Conservation (phyloP, 2,329 filamentous ascomycete genomes). For the Pyrenochaeta sp. region DNA sequence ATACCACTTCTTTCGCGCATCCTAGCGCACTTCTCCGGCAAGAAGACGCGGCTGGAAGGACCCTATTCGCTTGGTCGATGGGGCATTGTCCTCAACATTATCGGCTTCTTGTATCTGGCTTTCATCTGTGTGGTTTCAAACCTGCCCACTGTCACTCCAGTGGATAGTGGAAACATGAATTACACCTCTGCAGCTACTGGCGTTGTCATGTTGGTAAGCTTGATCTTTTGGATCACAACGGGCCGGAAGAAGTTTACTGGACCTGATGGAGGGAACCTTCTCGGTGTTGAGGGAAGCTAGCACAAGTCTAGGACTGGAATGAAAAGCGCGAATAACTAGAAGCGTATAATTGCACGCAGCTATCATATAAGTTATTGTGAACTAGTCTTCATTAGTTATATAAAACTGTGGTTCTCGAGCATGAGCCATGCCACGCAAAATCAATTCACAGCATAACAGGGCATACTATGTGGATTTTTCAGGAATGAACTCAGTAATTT, state of each 20-base stretch:
- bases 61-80: conserved; percentile 58
- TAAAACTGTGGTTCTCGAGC: too few relatives aligned
- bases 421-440: too few relatives aligned
- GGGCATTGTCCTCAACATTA: conserved; percentile 56
- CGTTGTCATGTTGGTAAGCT: conserved; percentile 60
- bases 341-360: too few relatives aligned
- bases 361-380: too few relatives aligned
- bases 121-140: conserved; percentile 67
- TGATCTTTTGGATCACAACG: conserved; percentile 62
- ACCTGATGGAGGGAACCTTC: conserved; percentile 46
- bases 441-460: neutral
- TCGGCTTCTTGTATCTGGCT: conserved; percentile 62
- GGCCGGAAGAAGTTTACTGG: conserved; percentile 61
- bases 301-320: neutral
- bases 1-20: conserved; percentile 63
- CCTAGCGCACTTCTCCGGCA: conserved; percentile 55
- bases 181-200: conserved; percentile 66
- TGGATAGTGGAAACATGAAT: conserved; percentile 66
- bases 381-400: too few relatives aligned
- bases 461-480: neutral
- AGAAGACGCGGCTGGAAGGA: conserved; percentile 54
- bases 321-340: too few relatives aligned
- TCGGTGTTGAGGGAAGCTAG: conserved; percentile 15
- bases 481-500: neutral
- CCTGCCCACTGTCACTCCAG: conserved; percentile 61